These are phyloP conservation scores for Pyrenophora tritici-repentis DNA, from an alignment of 2,329 filamentous ascomycete species.

Conservation along the genomic window DNA sequence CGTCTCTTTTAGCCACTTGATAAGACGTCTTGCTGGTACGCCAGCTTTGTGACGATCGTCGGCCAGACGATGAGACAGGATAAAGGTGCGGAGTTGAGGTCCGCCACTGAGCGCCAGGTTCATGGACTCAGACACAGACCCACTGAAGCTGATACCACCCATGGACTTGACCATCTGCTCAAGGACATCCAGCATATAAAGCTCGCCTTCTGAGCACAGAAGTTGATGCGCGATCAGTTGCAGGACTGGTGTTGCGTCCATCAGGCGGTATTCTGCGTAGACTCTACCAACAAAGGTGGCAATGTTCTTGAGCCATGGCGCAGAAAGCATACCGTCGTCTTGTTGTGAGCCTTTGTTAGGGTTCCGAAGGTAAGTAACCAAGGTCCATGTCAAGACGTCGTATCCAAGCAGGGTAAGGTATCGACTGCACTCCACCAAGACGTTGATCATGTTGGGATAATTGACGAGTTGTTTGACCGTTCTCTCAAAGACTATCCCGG, in stretches of 20 bases:
- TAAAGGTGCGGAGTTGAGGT: constrained; percentile 76
- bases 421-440: constrained; percentile 89
- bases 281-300: constrained; percentile 90
- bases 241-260: constrained; percentile 83
- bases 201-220: constrained; percentile 72
- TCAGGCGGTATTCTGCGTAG: constrained; percentile 81
- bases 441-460: constrained; percentile 93
- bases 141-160: constrained; percentile 87
- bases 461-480: constrained; percentile 89
- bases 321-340: constrained; percentile 74
- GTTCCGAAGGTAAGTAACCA: constrained; percentile 73
- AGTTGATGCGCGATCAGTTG: constrained; percentile 90
- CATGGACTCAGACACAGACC: constrained; percentile 87
- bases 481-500: constrained; percentile 87
- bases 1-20: constrained; percentile 77
- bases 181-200: constrained; percentile 87
- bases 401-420: constrained; percentile 94
- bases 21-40: constrained; percentile 76
- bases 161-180: constrained; percentile 90
- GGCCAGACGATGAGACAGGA: constrained; percentile 73
- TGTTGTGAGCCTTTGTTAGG: constrained; percentile 64
- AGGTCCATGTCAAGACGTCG: constrained; percentile 89
- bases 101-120: constrained; percentile 88
- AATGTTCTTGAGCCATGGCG: constrained; percentile 87
- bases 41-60: constrained; percentile 80